A percentile compares a stretch with the other conserved stretches of the same genome.
Evolutionary conservation across 1,139 yeast species (phyloP).

Genomic region (Nadsonia starkeyi-henricii): DNA sequence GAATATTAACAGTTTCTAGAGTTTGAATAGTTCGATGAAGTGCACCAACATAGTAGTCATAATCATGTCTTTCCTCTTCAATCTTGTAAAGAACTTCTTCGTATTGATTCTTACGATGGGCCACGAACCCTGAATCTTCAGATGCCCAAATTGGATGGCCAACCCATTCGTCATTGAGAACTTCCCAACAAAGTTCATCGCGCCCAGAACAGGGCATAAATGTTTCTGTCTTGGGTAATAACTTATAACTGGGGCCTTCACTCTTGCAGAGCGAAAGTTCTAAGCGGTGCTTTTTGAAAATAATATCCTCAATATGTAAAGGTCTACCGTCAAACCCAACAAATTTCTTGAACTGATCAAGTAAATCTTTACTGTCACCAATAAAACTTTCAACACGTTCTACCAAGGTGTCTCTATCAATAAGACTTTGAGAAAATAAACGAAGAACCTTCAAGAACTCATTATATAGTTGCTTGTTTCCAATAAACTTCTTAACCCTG

Average conservation of each 20-base stretch:
- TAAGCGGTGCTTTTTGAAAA: slow-evolving; percentile 77
- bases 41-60: slow-evolving; percentile 90
- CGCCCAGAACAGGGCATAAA: slow-evolving; percentile 97
- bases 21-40: slow-evolving; percentile 91
- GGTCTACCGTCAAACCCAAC: slow-evolving; percentile 61
- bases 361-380: slow-evolving; percentile 66
- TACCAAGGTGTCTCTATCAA: slow-evolving; percentile 69
- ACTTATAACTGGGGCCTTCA: slow-evolving; percentile 85
- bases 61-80: slow-evolving; percentile 95
- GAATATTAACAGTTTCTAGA: slow-evolving; percentile 84
- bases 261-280: slow-evolving; percentile 71
- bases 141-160: slow-evolving; percentile 99
- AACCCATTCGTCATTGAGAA: slow-evolving; percentile 96
- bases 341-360: slow-evolving; percentile 83
- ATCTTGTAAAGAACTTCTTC: slow-evolving; percentile 90
- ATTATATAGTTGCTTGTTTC: slow-evolving; percentile 77
- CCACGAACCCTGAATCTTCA: slow-evolving; percentile 94
- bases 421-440: slow-evolving; percentile 76
- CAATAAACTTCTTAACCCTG: slow-evolving; percentile 78
- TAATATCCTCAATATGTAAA: slow-evolving; percentile 66
- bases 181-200: slow-evolving; percentile 99
- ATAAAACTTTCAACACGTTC: slow-evolving; percentile 76
- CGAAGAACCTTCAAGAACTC: slow-evolving; percentile 83
- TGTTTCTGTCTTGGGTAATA: slow-evolving; percentile 86
- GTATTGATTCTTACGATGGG: slow-evolving; percentile 93